A percentile compares a stretch with the other conserved stretches of the same genome.
Evolutionary conservation across 805 yeast genomes (phyloP).

Genomic region (Kregervanrija fluxuum): DNA sequence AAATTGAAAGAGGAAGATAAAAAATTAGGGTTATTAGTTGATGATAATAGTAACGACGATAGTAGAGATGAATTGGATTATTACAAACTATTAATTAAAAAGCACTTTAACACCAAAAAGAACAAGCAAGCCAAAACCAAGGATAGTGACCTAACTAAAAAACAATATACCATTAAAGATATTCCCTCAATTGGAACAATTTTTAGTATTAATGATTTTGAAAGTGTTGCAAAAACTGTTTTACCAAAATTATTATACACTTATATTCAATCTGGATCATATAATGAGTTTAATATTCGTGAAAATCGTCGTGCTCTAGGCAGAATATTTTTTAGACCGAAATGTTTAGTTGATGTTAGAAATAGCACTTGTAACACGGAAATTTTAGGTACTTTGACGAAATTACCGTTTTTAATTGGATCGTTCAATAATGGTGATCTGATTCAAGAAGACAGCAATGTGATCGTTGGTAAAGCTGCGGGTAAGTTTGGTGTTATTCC

Average conservation of each 20-base stretch:
- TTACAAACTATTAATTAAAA: conserved; percentile 15
- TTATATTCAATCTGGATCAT: conserved; percentile 80
- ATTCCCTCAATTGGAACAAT: conserved; percentile 66
- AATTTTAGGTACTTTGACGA: conserved; percentile 55
- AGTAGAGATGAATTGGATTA: not conserved
- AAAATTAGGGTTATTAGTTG: conserved; percentile 42
- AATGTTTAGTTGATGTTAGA: conserved; percentile 66
- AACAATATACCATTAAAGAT: conserved; percentile 24
- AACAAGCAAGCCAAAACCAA: conserved; percentile 14
- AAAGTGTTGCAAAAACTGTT: conserved; percentile 69
- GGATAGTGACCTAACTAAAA: conserved; percentile 28
- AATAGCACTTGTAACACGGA: conserved; percentile 53
- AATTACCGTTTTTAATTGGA: conserved; percentile 79
- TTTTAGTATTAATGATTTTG: conserved; percentile 76
- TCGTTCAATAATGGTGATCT: conserved; percentile 85
- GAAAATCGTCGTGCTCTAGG: conserved; percentile 84
- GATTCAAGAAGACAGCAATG: conserved; percentile 85
- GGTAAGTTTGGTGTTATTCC: conserved; percentile 58
- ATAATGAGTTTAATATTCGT: conserved; percentile 78
- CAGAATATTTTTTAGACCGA: conserved; percentile 78
- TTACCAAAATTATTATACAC: conserved; percentile 77
- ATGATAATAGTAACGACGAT: conserved; percentile 2
- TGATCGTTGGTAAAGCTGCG: conserved; percentile 68
- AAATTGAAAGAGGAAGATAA: conserved; percentile 20
- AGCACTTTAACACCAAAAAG: conserved; percentile 1